These are phyloP conservation scores for Phytopythium ostracodes DNA, from an alignment of 352 stramenopile species.

Conservation along the genomic window DNA sequence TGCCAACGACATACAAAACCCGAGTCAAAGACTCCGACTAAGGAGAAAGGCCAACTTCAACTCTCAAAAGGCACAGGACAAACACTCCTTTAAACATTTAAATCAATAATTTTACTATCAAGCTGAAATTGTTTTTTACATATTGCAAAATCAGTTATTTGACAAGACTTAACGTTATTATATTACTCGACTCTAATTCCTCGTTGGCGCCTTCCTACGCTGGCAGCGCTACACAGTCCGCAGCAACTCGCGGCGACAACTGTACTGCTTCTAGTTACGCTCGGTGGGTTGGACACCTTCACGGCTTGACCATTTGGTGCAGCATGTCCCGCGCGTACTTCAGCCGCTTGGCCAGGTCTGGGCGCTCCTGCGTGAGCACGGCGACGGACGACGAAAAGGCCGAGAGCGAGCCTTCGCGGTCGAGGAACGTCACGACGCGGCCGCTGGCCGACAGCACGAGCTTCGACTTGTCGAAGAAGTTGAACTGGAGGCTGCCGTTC, in stretches of 20 bases:
- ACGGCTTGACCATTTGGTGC: slow-evolving; percentile 82
- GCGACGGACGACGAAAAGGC: slow-evolving; percentile 47
- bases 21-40: neutral
- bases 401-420: slow-evolving; percentile 66
- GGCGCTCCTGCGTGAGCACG: slow-evolving; percentile 55
- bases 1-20: neutral
- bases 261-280: neutral
- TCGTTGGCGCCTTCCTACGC: no score
- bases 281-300: neutral
- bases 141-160: slow-evolving; percentile 1
- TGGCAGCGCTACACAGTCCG: no score
- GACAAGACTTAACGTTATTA: neutral
- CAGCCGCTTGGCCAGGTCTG: slow-evolving; percentile 72
- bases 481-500: slow-evolving; percentile 93
- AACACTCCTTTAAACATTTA: neutral
- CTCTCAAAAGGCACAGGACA: neutral
- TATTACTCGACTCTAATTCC: neutral
- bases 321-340: slow-evolving; percentile 97
- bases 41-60: neutral
- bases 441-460: slow-evolving; percentile 92
- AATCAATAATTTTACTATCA: no score
- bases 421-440: slow-evolving; percentile 86
- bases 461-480: slow-evolving; percentile 97
- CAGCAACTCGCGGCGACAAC: no score
- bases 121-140: no score